These are phyloP conservation scores for Cucumis melo DNA, from an alignment of 306 rosid genomes.

Conservation along the genomic window DNA sequence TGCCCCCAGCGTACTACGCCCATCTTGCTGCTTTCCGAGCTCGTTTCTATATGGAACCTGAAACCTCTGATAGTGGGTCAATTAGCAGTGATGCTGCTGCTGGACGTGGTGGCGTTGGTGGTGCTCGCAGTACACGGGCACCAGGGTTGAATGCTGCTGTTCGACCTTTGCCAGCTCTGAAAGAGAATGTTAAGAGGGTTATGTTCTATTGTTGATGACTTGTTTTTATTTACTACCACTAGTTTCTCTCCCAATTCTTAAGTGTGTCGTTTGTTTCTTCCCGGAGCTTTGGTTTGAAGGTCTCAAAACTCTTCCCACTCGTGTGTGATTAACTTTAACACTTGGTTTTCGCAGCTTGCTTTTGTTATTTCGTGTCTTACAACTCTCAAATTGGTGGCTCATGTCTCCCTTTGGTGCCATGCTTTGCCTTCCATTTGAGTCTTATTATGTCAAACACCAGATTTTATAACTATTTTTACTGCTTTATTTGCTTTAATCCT, in stretches of 20 bases:
- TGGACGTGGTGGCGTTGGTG: constrained; percentile 46
- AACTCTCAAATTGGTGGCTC: not conserved
- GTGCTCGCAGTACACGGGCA: constrained; percentile 40
- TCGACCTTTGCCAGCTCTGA: constrained; percentile 75
- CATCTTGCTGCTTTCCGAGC: constrained; percentile 94
- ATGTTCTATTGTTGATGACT: constrained; percentile 68
- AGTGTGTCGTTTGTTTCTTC: not conserved
- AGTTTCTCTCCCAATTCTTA: not conserved
- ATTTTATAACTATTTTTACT: not conserved
- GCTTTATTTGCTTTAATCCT: not conserved
- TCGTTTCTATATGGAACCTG: constrained; percentile 90
- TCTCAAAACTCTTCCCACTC: not conserved
- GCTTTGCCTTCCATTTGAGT: not conserved
- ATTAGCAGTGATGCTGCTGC: constrained; percentile 62
- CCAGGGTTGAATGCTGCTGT: constrained; percentile 60
- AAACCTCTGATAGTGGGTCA: constrained; percentile 76
- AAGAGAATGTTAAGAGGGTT: constrained; percentile 79
- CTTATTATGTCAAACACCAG: not conserved
- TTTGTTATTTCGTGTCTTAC: not conserved
- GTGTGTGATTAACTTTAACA: not conserved
- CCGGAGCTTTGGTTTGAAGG: not conserved
- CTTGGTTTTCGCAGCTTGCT: not conserved
- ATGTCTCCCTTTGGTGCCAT: not conserved
- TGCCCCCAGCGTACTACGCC: constrained; percentile 94
- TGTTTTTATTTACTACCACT: not conserved